Percentiles rank a stretch among this genome's conserved stretches.
phyloP scores from a whole-genome alignment of 768 basidiomycete genomes.

The Suillus decipiens region DNA sequence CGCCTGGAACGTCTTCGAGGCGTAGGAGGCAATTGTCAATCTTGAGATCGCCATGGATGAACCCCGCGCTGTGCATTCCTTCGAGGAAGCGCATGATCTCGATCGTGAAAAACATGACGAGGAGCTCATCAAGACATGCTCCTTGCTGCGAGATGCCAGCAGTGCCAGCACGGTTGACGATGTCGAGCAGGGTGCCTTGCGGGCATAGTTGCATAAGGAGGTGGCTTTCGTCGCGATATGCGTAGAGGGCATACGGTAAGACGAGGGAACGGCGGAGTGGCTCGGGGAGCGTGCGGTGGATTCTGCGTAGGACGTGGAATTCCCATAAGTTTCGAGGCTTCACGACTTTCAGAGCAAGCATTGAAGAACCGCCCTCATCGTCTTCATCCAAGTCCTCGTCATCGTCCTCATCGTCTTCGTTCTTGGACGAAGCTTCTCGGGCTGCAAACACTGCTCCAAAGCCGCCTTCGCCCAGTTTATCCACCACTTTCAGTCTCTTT shows the following conservation, averaged over 20 bases:
- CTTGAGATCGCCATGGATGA: slow-evolving; percentile 98
- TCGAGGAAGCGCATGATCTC: slow-evolving; percentile 86
- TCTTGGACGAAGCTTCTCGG: slow-evolving; percentile 45
- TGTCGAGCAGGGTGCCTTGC: slow-evolving; percentile 90
- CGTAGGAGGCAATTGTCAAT: slow-evolving; percentile 98
- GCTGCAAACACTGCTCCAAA: slow-evolving; percentile 96
- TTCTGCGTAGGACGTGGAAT: slow-evolving; percentile 77
- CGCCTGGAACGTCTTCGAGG: slow-evolving; percentile 79
- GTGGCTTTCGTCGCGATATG: slow-evolving; percentile 87
- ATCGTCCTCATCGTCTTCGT: slow-evolving; percentile 42
- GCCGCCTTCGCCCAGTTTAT: slow-evolving; percentile 95
- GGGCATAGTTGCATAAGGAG: slow-evolving; percentile 85
- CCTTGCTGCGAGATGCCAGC: slow-evolving; percentile 80
- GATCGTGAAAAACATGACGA: slow-evolving; percentile 93
- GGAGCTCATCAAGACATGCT: slow-evolving; percentile 85
- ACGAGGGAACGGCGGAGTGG: slow-evolving; percentile 69
- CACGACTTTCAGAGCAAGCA: slow-evolving; percentile 90
- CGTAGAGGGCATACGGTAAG: slow-evolving; percentile 76
- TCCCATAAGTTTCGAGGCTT: slow-evolving; percentile 92
- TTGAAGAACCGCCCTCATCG: slow-evolving; percentile 50
- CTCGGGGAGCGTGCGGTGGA: slow-evolving; percentile 68
- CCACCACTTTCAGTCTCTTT: slow-evolving; percentile 66
- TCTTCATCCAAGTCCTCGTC: slow-evolving; percentile 40
- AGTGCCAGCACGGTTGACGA: slow-evolving; percentile 80
- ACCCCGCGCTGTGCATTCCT: slow-evolving; percentile 75